Evolutionary conservation across 768 basidiomycete genomes (phyloP), one percentile per base, ranked within the genome.

Genomic region (Auricularia sp.): DNA sequence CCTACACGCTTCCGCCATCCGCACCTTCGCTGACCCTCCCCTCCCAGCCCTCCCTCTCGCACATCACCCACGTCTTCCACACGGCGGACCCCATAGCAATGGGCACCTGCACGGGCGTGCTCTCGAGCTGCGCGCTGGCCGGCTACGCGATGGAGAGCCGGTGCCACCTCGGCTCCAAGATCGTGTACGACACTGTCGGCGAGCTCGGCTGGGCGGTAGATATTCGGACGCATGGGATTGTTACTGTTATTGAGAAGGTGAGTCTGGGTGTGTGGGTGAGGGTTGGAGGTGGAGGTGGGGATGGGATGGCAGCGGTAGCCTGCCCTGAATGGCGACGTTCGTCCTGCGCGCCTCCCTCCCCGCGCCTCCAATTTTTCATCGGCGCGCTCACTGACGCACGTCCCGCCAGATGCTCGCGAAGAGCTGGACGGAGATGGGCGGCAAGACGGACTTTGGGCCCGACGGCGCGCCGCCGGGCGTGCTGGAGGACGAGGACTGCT

Each of bases 21-120:
- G 29, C 29, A 29, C 29, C 29, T 3, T 29, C 29, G 29, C 29
- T 29, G 2, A 29, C 29, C 29, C 29, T 18, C 69, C 90, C 88
- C 89, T 87, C 0, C 85, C 87, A 1, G 39, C 39, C 39, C 8
- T 42, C 39, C 2, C 80, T 80, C 0, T 83, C 86, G 3, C 89
- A 91, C 67, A 79, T 96, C 51, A 94, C 89, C 0, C 93, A 98
- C 70, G 80, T 98, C 7, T 96, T 90, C 71, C 89, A 98, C 72
- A 98, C 90, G 1, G 95, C 89, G 24, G 96, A 98, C 79, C 95
- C 95, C 0, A 91, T 98, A 42, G 84, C 95, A 3, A 90, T 90
- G 84, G 91, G 90, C 1, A 81, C 81, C 0, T 94, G 92, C 71
- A 94, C 79, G 13, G 93, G 92, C 13, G 78, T 89, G 1, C 78